These are phyloP conservation scores for Rhodotorula babjevae DNA, from an alignment of 768 basidiomycete species.

Conservation along the genomic window DNA sequence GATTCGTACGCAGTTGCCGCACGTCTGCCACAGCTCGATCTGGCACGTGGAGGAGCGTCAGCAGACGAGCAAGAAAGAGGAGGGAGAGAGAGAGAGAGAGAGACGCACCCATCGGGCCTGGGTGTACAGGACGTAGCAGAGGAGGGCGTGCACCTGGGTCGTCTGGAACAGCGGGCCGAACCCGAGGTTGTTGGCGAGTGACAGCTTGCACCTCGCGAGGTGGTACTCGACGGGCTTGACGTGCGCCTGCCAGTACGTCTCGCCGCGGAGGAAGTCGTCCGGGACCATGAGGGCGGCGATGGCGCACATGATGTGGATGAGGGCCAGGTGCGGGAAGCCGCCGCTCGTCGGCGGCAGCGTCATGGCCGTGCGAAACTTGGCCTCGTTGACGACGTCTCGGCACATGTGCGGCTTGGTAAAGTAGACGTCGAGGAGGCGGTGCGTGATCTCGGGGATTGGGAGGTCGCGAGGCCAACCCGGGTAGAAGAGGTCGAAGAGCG, in stretches of 20 bases:
- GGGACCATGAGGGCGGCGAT: conserved; percentile 27
- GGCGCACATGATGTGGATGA: conserved; percentile 39
- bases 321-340: conserved; percentile 30
- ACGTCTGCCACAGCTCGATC: conserved; percentile 39
- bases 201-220: background rate
- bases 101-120: conserved; percentile 1
- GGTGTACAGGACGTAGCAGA: conserved; percentile 29
- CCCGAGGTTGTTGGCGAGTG: conserved; percentile 25
- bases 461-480: conserved; percentile 37
- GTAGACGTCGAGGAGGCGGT: conserved; percentile 38
- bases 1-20: conserved; percentile 33
- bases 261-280: conserved; percentile 12
- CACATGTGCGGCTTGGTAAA: conserved; percentile 25
- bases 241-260: conserved; percentile 27
- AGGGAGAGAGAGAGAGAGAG: no score
- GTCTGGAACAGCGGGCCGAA: conserved; percentile 32
- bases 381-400: conserved; percentile 29
- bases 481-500: conserved; percentile 29
- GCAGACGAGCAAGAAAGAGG: background rate
- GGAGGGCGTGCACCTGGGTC: conserved; percentile 31
- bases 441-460: conserved; percentile 29
- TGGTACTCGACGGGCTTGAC: background rate
- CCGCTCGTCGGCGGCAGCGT: conserved; percentile 24
- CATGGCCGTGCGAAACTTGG: conserved; percentile 17
- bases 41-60: background rate